Conservation (phyloP, 371 early-diverging fungal species). For the Actinomucor elegans region DNA sequence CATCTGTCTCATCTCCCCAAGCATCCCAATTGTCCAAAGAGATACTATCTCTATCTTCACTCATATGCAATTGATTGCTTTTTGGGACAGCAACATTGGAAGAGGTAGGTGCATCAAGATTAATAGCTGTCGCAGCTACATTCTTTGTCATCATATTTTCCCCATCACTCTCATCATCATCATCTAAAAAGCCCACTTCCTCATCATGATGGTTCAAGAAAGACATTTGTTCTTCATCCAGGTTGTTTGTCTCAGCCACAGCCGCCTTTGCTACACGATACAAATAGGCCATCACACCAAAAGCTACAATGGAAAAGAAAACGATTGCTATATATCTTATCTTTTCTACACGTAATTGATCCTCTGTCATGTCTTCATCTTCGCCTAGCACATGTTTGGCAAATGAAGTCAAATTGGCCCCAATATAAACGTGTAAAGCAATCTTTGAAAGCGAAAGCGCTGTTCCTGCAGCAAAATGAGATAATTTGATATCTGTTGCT, state of each 20-base stretch:
- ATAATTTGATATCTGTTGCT: slow-evolving; percentile 61
- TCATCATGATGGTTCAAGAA: slow-evolving; percentile 5
- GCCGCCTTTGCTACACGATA: slow-evolving; percentile 54
- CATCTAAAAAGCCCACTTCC: slow-evolving; percentile 4
- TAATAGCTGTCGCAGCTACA: too few relatives aligned
- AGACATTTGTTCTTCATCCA: slow-evolving; percentile 7
- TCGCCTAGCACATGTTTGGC: slow-evolving; percentile 49
- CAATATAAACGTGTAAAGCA: slow-evolving; percentile 71
- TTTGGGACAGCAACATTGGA: not conserved
- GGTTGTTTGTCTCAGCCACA: slow-evolving; percentile 34
- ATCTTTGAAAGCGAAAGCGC: slow-evolving; percentile 65
- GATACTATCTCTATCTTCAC: not conserved
- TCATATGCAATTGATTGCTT: not conserved
- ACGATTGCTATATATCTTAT: slow-evolving; percentile 39
- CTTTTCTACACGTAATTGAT: slow-evolving; percentile 28
- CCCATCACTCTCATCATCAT: not conserved
- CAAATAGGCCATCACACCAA: slow-evolving; percentile 61
- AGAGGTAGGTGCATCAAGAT: not conserved
- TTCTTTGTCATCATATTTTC: too few relatives aligned
- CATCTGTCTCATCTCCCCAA: slow-evolving; percentile 9
- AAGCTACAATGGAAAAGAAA: slow-evolving; percentile 44
- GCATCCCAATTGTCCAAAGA: slow-evolving; percentile 13
- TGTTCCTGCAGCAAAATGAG: slow-evolving; percentile 59
- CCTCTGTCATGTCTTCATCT: slow-evolving; percentile 44
- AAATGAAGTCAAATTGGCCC: slow-evolving; percentile 65